Evolutionary conservation across 306 rosid species (phyloP), one percentile per base, ranked within the genome.

Genomic region (Cicer arietinum): DNA sequence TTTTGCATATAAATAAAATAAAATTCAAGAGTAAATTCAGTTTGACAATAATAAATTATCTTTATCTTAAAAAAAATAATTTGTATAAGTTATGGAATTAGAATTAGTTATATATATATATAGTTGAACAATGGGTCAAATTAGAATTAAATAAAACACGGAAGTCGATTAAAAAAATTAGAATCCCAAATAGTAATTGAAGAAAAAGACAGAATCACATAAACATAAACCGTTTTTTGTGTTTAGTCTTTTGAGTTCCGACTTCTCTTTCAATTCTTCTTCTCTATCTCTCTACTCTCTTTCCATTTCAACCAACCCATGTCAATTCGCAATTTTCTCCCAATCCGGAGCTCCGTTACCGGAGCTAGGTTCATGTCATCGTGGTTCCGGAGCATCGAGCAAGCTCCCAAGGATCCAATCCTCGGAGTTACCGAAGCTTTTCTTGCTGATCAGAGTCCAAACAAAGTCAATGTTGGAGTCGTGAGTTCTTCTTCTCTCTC

Each of bases 391-490:
- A 81, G 50, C 74, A 89, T 94, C 30, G 89, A 94, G 17, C 97
- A 87, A 1, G 96, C 98, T 54, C 88, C 98, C 3, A 94, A 91
- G 86, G 98, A 94, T 72, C 98, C 98, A 6, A 94, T 94, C 81
- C 98, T 94, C 78, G 96, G 98, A n/a, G 98, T 91, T 48, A 94
- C 97, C 35, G 98, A 94, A 78, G 98, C 98, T 69, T 94, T 79
- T 73, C 88, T 94, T 50, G 94, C 97, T 20, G 98, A 94, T 91
- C 93, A 91, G 41, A 87, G 88, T 78, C 96, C 97, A 0, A 80
- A 81, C 51, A 94, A 94, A 85, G 94, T 94, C 77, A 94, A 94
- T 71, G 93, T 94, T 42, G 98, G 97, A 87, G 98, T 94, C 6
- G 98, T 94, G 69, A 90, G 97, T 84, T 67, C 67, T 71, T 57